phyloP scores from a whole-genome alignment of 2,329 filamentous ascomycete genomes.

The Nigrograna mackinnonii region DNA sequence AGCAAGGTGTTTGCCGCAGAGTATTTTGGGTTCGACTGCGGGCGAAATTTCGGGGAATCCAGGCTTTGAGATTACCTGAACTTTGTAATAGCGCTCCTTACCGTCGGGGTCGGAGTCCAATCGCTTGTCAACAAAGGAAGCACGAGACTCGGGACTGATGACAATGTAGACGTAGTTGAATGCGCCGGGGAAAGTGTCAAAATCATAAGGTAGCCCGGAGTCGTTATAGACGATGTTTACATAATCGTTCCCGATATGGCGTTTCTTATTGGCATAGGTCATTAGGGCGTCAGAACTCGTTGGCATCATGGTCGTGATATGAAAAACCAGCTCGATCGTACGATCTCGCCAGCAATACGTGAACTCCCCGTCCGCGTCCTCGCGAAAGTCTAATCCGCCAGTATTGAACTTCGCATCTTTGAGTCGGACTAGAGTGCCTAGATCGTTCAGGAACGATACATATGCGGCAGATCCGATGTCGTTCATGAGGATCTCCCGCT shows the following conservation, averaged over 20 bases:
- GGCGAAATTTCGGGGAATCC: conserved; percentile 92
- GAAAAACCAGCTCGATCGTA: conserved; percentile 93
- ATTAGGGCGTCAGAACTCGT: conserved; percentile 77
- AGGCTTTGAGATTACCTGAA: conserved; percentile 84
- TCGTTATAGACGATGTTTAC: conserved; percentile 99
- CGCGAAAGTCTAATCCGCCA: conserved; percentile 80
- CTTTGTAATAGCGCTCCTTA: conserved; percentile 72
- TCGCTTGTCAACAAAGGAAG: conserved; percentile 68
- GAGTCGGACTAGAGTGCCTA: conserved; percentile 81
- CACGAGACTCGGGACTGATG: conserved; percentile 83
- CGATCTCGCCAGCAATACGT: conserved; percentile 94
- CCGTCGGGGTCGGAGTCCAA: conserved; percentile 46
- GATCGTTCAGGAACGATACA: conserved; percentile 76
- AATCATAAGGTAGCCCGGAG: conserved; percentile 84
- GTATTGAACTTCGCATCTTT: conserved; percentile 88
- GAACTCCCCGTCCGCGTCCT: conserved; percentile 81
- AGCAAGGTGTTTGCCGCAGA: conserved; percentile 80
- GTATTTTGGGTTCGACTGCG: conserved; percentile 84
- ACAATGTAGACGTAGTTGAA: conserved; percentile 98
- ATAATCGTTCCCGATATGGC: conserved; percentile 95
- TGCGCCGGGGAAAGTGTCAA: conserved; percentile 89
- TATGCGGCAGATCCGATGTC: conserved; percentile 86
- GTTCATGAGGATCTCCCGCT: conserved; percentile 85
- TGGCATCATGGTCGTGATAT: conserved; percentile 97
- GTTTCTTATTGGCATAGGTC: conserved; percentile 79